Evolutionary conservation across 176 grass and related monocot species (phyloP), one percentile per base, ranked within the genome.

Genomic region (Puccinellia tenuiflora): DNA sequence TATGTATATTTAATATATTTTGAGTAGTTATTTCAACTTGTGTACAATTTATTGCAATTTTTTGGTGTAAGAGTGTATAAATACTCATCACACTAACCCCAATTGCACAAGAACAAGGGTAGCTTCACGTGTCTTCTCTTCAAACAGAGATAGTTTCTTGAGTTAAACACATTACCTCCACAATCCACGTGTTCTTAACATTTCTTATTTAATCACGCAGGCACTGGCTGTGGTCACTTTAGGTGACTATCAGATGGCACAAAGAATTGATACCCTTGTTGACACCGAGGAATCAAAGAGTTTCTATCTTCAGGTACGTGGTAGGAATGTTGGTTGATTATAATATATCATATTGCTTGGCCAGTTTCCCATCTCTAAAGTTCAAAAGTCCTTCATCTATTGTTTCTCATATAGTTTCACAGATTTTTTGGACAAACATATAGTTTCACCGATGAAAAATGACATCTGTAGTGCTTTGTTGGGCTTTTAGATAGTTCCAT

Each of bases 171-270:
- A 61, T 29, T 84, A 56, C 21, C 30, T 88, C 33, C 14, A n/a
- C 16, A 67, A 74, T 64, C 0, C 38, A 22, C 35, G 63, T 62
- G 5, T 73, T 67, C 26, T 88, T 69, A 60, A 75, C 35, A 50
- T 77, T 33, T 45, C 53, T 79, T 86, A 48, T 47, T 57, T 42
- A 59, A 75, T 68, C 75, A 84, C 65, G 69, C 85, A 98, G 96
- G 89, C 92, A 88, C 86, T 98, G 72, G 96, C 96, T 21, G 92
- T 95, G 54, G 96, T 91, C 68, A 98, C 96, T 79, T 86, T 98
- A 89, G 96, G 96, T 59, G 92, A 91, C 81, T 93, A 95, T 88
- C 92, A 98, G 85, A 98, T 98, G 96, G 96, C 96, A 31, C 96
- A 98, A 76, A 88, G 92, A 83, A 93, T 98, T 86, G 92, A 98